Evolutionary conservation across 2,329 filamentous ascomycete genomes (phyloP).

Genomic region (Talaromyces sp.): DNA sequence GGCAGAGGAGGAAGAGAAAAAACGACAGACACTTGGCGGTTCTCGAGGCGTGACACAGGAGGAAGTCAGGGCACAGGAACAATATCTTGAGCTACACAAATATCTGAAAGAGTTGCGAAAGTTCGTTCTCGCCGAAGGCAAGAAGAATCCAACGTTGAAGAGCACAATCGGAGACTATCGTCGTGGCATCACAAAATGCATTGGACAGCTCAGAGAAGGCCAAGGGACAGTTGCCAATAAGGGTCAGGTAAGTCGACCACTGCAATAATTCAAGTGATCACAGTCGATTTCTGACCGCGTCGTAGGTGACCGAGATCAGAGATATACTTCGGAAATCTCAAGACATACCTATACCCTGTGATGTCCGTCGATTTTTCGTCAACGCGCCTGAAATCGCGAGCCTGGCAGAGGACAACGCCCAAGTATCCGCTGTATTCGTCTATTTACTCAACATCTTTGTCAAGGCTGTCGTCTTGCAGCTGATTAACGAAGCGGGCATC

Average conservation of each 20-base stretch:
- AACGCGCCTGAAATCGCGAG: conserved; percentile 31
- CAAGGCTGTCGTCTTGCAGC: conserved; percentile 69
- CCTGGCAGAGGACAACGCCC: conserved; percentile 51
- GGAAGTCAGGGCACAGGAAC: conserved; percentile 44
- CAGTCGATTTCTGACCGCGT: conserved; percentile 17
- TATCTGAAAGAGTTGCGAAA: conserved; percentile 61
- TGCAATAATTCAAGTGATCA: not conserved
- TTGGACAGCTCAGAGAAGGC: conserved; percentile 66
- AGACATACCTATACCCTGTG: conserved; percentile 53
- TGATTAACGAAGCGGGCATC: conserved; percentile 63
- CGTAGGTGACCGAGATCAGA: conserved; percentile 46
- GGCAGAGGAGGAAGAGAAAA: conserved; percentile 25
- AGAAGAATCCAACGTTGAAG: conserved; percentile 58
- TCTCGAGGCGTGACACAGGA: conserved; percentile 29
- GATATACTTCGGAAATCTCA: conserved; percentile 53
- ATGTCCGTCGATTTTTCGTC: conserved; percentile 38
- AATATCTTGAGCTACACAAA: conserved; percentile 60
- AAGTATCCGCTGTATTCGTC: conserved; percentile 63
- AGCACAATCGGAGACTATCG: conserved; percentile 67
- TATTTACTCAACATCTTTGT: conserved; percentile 74
- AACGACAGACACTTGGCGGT: conserved; percentile 28
- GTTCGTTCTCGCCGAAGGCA: conserved; percentile 53
- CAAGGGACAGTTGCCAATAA: conserved; percentile 56
- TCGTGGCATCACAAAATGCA: conserved; percentile 65
- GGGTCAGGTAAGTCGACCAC: conserved; percentile 47